Evolutionary conservation across 2,329 filamentous ascomycete genomes (phyloP), one percentile per base, ranked within the genome.

Genomic region (Grosmannia penicillata): DNA sequence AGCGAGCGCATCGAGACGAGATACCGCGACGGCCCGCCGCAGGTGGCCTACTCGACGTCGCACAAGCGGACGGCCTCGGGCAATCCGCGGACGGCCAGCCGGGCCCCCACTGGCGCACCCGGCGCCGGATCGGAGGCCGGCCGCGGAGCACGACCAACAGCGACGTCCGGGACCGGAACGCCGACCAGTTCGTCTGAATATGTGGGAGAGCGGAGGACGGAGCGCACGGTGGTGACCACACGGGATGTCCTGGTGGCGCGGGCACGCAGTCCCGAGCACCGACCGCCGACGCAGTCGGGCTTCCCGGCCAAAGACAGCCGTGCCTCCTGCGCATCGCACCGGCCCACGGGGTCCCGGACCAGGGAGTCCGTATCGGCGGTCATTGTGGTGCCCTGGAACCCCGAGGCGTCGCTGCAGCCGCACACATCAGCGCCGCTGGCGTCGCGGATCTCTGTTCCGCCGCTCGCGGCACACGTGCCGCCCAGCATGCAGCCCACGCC

Each of bases 391-490:
- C 59, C 63, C 51, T 96, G 91, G 91, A 78, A 75, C 40, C 89
- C 91, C 1, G 72, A 84, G 53, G 89, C 77, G 8, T 78, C 72
- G 1, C 62, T 96, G 18, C 65, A 87, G 26, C 66, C 72, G 6
- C 75, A 75, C 48, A 75, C 74, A 1, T 67, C 72, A 21, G 74
- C 75, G 17, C 89, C 89, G 3, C 63, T 93, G 34, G 83, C 85
- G 3, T 78, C 63, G 27, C 57, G 61, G 44, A 56, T 65, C 30
- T 64, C 62, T 18, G 58, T 65, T 36, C 69, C 79, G 29, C 82
- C 82, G 3, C 66, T 89, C 26, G 83, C 87, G 11, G 78, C 79
- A 4, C 66, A 77, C 44, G 75, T 82, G 23, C 86, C 87, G 2
- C 61, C 72, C 36, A 62, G 71, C 8, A 65, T 86, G 35, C 77